These are phyloP conservation scores for Pistacia vera DNA, from an alignment of 345 rosid genomes.

Conservation along the genomic window DNA sequence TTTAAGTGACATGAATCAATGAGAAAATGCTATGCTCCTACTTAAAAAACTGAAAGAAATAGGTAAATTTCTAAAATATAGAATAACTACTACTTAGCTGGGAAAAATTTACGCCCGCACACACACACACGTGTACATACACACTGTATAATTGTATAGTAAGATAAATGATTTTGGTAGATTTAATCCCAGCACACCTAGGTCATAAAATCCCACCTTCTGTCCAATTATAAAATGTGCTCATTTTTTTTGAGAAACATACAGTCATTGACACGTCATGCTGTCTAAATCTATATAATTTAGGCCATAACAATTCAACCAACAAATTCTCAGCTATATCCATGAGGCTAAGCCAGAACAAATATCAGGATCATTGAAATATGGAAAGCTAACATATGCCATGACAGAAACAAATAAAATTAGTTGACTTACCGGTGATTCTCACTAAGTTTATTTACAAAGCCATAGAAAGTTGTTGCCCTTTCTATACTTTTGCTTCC, in stretches of 20 bases:
- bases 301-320: background rate
- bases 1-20: constrained; percentile 8
- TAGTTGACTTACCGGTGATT: constrained; percentile 66
- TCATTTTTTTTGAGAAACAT: background rate
- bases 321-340: background rate
- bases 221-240: background rate
- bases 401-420: background rate
- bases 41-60: background rate
- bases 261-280: background rate
- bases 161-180: background rate
- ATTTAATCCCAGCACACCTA: background rate
- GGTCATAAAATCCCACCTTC: background rate
- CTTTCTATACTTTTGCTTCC: constrained; percentile 53
- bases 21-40: background rate
- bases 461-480: constrained; percentile 72
- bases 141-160: no score
- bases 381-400: background rate
- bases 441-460: constrained; percentile 78
- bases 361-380: background rate
- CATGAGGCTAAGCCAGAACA: background rate
- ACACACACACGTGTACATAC: no score
- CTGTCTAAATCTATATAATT: background rate
- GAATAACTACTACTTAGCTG: background rate
- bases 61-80: background rate
- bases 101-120: background rate